Base-by-base conservation (phyloP, 1,284 basidiomycete genomes). In the Clitocybe nebularis region DNA sequence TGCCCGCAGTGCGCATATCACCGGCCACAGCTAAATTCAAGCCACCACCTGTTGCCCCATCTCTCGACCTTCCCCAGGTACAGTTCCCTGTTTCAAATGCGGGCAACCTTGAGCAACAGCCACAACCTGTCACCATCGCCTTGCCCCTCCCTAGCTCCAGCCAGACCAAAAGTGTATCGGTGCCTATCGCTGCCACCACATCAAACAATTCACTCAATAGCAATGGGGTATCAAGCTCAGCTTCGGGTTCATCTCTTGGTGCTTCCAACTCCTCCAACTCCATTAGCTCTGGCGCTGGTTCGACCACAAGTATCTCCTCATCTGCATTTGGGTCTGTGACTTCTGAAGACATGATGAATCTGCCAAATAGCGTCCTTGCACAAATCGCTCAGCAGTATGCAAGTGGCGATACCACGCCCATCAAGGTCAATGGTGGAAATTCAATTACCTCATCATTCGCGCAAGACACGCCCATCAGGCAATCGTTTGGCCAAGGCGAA, bases 1-100 rank as follows among this genome's bases (percentile, higher is more conserved):
- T 49, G 50, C 29, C 47, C 33, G 33, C 54, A 89, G 87, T 91
- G 88, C 84, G 89, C 44, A 89, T 91, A 49, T 90, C 89, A 6
- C 86, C 88, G 19, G 88, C 88, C n/a, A 91, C 89, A 0, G 88
- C 88, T 13, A 91, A 91, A 60, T 85, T 82, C 66, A 90, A 88
- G 62, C 72, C 77, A 2, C 72, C 76, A 6, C 67, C 69, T 2
- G 57, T 64, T n/a, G 54, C 68, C 33, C 53, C 67, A 6, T 57
- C 64, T 5, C 54, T 72, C 40, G 77, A 79, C 42, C 60, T 76
- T 36, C 67, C 77, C 20, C 70, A 74, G 44, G 63, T 74, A 23
- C 75, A 71, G 36, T 70, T 71, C 43, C 66, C 70, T 9, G 55
- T 68, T 11, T 53, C 60, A 32, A 44, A 58, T 6, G 56, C 59